phyloP scores from a whole-genome alignment of 1,139 yeast genomes.

The Yamadazyma dushanensis region DNA sequence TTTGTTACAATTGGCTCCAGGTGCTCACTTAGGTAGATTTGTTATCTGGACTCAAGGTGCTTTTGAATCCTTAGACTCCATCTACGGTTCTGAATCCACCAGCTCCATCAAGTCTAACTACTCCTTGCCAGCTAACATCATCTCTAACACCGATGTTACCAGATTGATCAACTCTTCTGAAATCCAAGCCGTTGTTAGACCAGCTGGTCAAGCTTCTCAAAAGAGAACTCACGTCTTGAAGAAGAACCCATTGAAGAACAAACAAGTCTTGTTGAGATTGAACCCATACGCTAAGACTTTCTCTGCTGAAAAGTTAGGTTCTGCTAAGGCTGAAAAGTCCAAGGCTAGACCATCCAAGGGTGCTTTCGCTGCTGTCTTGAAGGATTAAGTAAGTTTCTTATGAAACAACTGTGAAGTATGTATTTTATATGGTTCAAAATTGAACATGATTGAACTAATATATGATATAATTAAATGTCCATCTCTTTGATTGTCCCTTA shows the following conservation, averaged over 20 bases:
- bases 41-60: constrained; percentile 99
- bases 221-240: constrained; percentile 94
- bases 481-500: neutral
- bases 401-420: neutral
- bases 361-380: constrained; percentile 67
- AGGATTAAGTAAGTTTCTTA: constrained; percentile 33
- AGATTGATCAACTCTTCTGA: constrained; percentile 99
- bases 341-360: constrained; percentile 70
- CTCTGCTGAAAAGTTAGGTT: constrained; percentile 88
- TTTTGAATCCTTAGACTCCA: constrained; percentile 92
- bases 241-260: constrained; percentile 99
- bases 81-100: constrained; percentile 93
- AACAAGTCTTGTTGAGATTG: constrained; percentile 95
- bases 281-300: constrained; percentile 99
- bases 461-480: neutral
- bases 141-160: constrained; percentile 93
- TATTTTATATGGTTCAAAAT: constrained; percentile 8
- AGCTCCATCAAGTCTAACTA: constrained; percentile 85
- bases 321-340: constrained; percentile 71
- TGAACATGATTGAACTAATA: constrained; percentile 10
- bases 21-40: constrained; percentile 99
- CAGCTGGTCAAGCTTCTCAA: constrained; percentile 92
- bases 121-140: constrained; percentile 91
- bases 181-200: constrained; percentile 95
- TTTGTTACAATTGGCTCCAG: constrained; percentile 99